Percentiles rank a stretch among this genome's conserved stretches.
phyloP scores from a whole-genome alignment of 1,284 basidiomycete genomes.

The Puccinia novopanici region DNA sequence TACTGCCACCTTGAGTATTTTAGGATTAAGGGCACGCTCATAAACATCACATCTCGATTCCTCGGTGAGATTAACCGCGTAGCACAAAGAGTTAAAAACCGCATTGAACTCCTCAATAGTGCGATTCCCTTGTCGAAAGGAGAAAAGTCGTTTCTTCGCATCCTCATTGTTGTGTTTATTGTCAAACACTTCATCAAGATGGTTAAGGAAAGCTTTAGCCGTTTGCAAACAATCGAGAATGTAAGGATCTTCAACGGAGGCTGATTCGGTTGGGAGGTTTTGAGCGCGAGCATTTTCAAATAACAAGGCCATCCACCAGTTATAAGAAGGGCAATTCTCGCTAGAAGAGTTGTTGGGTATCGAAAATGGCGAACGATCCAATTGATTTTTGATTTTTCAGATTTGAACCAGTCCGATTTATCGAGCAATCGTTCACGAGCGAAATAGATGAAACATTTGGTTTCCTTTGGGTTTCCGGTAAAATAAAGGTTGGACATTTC shows the following conservation, averaged over 20 bases:
- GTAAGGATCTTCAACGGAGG: too few relatives aligned
- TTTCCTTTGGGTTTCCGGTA: not conserved
- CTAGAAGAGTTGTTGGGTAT: not conserved
- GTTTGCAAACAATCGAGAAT: not conserved
- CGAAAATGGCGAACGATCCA: conserved; percentile 13
- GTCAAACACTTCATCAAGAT: conserved; percentile 1
- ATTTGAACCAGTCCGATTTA: too few relatives aligned
- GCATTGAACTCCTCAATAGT: conserved; percentile 16
- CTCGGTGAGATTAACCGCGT: conserved; percentile 1
- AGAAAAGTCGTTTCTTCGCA: not conserved
- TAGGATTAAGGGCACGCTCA: not conserved
- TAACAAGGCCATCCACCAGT: conserved; percentile 24
- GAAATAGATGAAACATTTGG: too few relatives aligned
- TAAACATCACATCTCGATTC: conserved; percentile 7
- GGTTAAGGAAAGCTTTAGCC: not conserved
- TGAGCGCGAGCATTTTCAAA: conserved; percentile 13
- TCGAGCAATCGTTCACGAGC: too few relatives aligned
- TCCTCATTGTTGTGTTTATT: conserved; percentile 10
- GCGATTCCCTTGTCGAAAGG: not conserved
- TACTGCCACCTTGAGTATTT: not conserved
- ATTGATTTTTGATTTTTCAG: conserved; percentile 12
- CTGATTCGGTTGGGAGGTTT: not conserved
- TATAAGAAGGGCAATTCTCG: not conserved
- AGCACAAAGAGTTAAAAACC: not conserved
- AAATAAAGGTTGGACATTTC: not conserved